A percentile compares a stretch with the other conserved stretches of the same genome.
These are phyloP conservation scores for Talaromyces adpressus DNA, from an alignment of 495 filamentous ascomycete species.

Conservation along the genomic window DNA sequence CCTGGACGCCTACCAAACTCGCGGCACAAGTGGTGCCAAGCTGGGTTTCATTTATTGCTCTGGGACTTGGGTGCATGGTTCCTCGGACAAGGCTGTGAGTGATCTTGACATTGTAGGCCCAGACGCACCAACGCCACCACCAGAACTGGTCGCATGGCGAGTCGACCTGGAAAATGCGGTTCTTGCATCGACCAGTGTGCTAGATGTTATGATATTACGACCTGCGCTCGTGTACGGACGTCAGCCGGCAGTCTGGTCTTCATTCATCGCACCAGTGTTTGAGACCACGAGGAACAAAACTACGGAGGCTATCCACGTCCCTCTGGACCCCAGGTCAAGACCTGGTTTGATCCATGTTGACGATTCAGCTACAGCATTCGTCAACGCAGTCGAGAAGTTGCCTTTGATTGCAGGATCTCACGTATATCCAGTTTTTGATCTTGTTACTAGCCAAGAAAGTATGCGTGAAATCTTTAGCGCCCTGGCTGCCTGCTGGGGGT, in stretches of 20 bases:
- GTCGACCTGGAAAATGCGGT: conserved; percentile 26
- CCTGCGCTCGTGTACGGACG: conserved; percentile 33
- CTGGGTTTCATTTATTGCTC: conserved; percentile 36
- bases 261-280: conserved; percentile 18
- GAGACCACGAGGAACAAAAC: conserved; percentile 15
- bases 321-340: conserved; percentile 14
- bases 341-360: conserved; percentile 31
- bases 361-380: conserved; percentile 27
- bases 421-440: conserved; percentile 36
- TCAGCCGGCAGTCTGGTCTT: conserved; percentile 15
- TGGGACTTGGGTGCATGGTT: conserved; percentile 37
- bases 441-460: conserved; percentile 17
- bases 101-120: conserved; percentile 23
- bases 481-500: conserved; percentile 18
- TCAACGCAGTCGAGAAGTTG: conserved; percentile 28
- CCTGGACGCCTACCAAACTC: conserved; percentile 10
- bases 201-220: conserved; percentile 31
- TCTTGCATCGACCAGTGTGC: conserved; percentile 20
- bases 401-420: conserved; percentile 18
- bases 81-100: conserved; percentile 16
- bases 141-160: conserved; percentile 22
- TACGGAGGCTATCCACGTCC: conserved; percentile 11
- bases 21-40: conserved; percentile 18
- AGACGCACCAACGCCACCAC: conserved; percentile 11
- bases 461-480: conserved; percentile 19